These are phyloP conservation scores for Phytophthora syringae DNA, from an alignment of 352 stramenopile species.

Conservation along the genomic window DNA sequence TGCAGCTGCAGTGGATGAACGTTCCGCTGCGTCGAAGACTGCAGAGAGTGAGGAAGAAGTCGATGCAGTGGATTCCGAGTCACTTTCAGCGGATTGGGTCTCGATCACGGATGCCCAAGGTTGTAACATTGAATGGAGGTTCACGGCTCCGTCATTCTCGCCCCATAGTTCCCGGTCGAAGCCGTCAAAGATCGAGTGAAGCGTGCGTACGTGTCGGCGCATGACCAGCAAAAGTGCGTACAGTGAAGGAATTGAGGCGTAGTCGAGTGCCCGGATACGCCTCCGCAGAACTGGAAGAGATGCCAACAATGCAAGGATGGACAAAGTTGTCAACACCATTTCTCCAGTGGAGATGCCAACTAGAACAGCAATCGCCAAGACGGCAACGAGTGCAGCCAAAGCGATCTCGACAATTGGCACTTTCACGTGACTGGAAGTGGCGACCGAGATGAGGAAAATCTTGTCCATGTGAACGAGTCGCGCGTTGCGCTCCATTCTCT, in stretches of 20 bases:
- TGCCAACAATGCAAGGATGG: neutral
- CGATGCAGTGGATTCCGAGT: constrained; percentile 27
- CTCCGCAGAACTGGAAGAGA: constrained; percentile 7
- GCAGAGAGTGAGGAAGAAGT: constrained; percentile 33
- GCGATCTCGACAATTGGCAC: constrained; percentile 32
- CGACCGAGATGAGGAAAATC: constrained; percentile 62
- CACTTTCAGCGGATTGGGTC: constrained; percentile 26
- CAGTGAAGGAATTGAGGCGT: constrained; percentile 63
- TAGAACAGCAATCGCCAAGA: constrained; percentile 9
- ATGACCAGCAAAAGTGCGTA: constrained; percentile 56
- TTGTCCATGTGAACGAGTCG: constrained; percentile 60
- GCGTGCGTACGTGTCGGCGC: constrained; percentile 39
- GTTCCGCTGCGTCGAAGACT: constrained; percentile 19
- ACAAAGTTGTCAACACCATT: neutral
- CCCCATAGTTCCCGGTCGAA: constrained; percentile 63
- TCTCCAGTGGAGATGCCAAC: constrained; percentile 12
- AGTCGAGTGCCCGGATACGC: constrained; percentile 46
- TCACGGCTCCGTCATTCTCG: constrained; percentile 76
- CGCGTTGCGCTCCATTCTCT: constrained; percentile 55
- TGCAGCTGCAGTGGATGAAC: neutral
- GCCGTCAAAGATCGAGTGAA: constrained; percentile 66
- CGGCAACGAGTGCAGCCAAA: constrained; percentile 9
- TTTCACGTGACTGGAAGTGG: constrained; percentile 49
- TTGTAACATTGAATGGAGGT: constrained; percentile 66
- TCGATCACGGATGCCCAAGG: constrained; percentile 26